Percentiles rank a stretch among this genome's conserved stretches.
Evolutionary conservation across 2,329 filamentous ascomycete genomes (phyloP).

Genomic region (Botrytis cinerea): DNA sequence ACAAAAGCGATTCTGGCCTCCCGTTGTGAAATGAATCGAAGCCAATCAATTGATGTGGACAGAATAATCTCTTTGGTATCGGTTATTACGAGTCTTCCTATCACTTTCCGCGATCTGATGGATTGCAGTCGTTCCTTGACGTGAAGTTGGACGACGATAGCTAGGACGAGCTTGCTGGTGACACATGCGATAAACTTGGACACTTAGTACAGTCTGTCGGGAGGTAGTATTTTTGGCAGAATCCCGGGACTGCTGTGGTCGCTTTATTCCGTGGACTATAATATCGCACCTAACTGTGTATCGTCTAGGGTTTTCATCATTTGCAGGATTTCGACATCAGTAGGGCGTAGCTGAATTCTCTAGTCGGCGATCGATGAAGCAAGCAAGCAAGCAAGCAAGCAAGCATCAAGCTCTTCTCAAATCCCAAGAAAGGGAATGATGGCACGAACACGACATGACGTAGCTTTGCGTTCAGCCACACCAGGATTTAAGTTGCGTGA

Average conservation of each 20-base stretch:
- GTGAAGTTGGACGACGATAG: background rate
- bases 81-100: too few species aligned
- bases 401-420: background rate
- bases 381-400: background rate
- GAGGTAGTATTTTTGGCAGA: background rate
- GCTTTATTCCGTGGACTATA: background rate
- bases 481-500: background rate
- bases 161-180: background rate
- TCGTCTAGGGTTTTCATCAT: constrained; percentile 3
- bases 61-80: too few species aligned
- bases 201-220: background rate
- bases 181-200: background rate
- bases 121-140: background rate
- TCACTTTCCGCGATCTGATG: too few species aligned
- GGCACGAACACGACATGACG: background rate
- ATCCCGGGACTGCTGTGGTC: background rate
- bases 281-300: constrained; percentile 9
- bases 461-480: constrained; percentile 10
- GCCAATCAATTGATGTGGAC: too few species aligned
- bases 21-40: too few species aligned
- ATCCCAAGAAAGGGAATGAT: background rate
- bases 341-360: background rate
- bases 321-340: background rate
- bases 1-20: background rate
- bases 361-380: too few species aligned